Evolutionary conservation across 495 filamentous ascomycete genomes (phyloP).

Genomic region (Astrothelium macrocarpum): DNA sequence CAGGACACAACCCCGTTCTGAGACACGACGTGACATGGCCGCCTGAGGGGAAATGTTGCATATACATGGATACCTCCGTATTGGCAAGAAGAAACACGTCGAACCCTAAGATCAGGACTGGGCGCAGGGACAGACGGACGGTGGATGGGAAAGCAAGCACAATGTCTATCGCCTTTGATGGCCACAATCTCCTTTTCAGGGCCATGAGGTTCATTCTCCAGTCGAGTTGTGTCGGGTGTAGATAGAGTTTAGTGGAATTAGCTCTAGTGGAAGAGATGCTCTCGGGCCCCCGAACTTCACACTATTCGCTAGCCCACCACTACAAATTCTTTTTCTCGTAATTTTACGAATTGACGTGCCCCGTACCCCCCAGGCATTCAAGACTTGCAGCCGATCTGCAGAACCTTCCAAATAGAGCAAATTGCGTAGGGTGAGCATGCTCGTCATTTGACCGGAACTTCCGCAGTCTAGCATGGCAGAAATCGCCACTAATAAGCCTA

Average conservation of each 20-base stretch:
- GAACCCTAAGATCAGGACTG: too few relatives aligned
- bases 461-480: not conserved
- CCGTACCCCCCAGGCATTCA: not conserved
- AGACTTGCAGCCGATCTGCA: not conserved
- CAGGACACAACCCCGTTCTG: not conserved
- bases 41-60: not conserved
- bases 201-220: not conserved
- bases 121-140: too few relatives aligned
- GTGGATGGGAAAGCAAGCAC: too few relatives aligned
- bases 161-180: too few relatives aligned
- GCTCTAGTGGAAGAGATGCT: not conserved
- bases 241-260: not conserved
- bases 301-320: too few relatives aligned
- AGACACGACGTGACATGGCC: not conserved
- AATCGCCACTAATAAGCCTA: slow-evolving; percentile 43
- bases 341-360: not conserved
- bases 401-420: not conserved
- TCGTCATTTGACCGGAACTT: slow-evolving; percentile 2
- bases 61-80: not conserved
- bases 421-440: too few relatives aligned
- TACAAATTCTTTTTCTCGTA: not conserved
- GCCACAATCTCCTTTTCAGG: too few relatives aligned
- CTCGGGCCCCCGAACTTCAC: too few relatives aligned
- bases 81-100: not conserved
- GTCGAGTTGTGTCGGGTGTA: not conserved